A percentile compares a stretch with the other conserved stretches of the same genome.
Conservation (phyloP, 306 rosid genomes). For the Lathyrus aphaca region DNA sequence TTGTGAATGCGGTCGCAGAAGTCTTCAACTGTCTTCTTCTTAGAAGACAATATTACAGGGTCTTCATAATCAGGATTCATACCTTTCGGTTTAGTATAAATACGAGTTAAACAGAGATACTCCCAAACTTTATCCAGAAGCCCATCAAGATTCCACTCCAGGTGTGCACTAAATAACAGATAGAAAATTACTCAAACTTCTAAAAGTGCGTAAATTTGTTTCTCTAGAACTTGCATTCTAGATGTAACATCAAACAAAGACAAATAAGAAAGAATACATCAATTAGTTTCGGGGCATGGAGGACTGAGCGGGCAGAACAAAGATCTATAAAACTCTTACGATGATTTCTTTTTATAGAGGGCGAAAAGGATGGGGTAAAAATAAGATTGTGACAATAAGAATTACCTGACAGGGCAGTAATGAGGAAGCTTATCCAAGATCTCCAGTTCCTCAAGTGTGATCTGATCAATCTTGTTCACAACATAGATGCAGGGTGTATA, state of each 20-base stretch:
- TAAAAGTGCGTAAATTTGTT: neutral
- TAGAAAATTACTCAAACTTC: conserved; percentile 34
- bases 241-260: conserved; percentile 1
- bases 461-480: conserved; percentile 96
- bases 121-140: conserved; percentile 95
- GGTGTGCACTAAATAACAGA: conserved; percentile 76
- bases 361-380: neutral
- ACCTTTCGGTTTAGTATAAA: conserved; percentile 96
- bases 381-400: conserved; percentile 7
- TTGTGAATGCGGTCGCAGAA: conserved; percentile 90
- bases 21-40: conserved; percentile 85
- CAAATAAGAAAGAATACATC: neutral
- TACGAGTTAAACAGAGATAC: conserved; percentile 86
- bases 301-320: neutral
- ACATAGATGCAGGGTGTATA: conserved; percentile 95
- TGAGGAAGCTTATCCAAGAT: conserved; percentile 98
- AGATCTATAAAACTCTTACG: conserved; percentile 17
- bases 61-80: conserved; percentile 99
- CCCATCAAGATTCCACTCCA: conserved; percentile 99
- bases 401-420: conserved; percentile 92
- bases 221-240: conserved; percentile 14
- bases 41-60: conserved; percentile 94
- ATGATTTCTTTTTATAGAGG: conserved; percentile 7
- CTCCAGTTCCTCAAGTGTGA: conserved; percentile 96
- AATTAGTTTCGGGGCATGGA: neutral